Evolutionary conservation across 441 rosid genomes (phyloP), one percentile per base, ranked within the genome.

Genomic region (Heliophila coronopifolia): DNA sequence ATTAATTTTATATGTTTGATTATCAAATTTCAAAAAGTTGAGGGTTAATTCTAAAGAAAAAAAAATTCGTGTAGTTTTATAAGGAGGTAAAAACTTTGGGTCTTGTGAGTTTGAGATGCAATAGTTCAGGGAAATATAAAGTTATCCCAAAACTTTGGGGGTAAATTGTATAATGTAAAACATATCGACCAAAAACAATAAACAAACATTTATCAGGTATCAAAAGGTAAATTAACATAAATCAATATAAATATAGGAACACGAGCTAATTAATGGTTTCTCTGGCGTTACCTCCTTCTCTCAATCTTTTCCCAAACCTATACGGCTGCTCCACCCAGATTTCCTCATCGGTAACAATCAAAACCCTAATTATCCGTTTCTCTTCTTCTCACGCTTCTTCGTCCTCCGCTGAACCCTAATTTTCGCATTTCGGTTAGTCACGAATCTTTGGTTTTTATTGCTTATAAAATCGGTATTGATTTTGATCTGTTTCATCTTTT

Each of bases 311-410:
- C 54, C 54, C 54, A 53, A 53, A 37, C 36, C 48, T 44, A 52
- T 61, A 61, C 54, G 66, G 67, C 61, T 61, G 61, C 61, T 23
- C 8, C 50, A 28, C 52, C 35, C 67, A 54, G 61, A 54, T 46
- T 62, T 45, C 61, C 61, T 53, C 67, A 46, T 61, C 49, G 23
- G 35, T 15, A 5, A 8, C 9, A 46, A 11, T 8, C 22, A 46
- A 46, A 54, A 31, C 50, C 61, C 61, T 37, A 37, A 53, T 11
- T 22, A 20, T 44, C 12, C 23, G 2, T 3, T 5, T 3, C 27
- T 17, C 17, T 0, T n/a, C n/a, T n/a, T n/a, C n/a, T n/a, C n/a
- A n/a, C n/a, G 25, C 31, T 36, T 42, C 45, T 56, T 15, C 42
- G n/a, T n/a, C 31, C 22, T 40, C 30, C 3, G 24, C 32, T 37